Evolutionary conservation across 306 rosid species (phyloP), one percentile per base, ranked within the genome.

Genomic region (Ceratonia siliqua): DNA sequence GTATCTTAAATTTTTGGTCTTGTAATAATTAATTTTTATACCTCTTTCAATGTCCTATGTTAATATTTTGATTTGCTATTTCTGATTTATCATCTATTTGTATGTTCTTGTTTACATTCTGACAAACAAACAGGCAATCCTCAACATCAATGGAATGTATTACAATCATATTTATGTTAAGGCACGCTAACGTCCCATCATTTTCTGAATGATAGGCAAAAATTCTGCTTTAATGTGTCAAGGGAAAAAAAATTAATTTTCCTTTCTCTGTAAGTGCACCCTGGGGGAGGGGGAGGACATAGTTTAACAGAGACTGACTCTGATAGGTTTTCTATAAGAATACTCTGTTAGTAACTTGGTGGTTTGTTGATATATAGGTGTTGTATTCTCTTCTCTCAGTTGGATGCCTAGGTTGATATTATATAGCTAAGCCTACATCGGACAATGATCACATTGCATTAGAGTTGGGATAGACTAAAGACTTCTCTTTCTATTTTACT

Each of bases 381-480:
- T 20, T 73, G 17, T 38, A 14, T 68, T 53, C 56, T 22, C 52
- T 18, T 42, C 21, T 43, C 20, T 80, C 14, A 54, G 42, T 56
- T 53, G n/a, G 70, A 53, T 74, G 54, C 80, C 38, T 22, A 32
- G 32, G 63, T 41, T 56, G 52, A 67, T 61, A 7, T 58, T 70
- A 54, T 43, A 52, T 62, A 13, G 43, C 27, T 22, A 32, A 53
- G 25, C 25, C 30, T 58, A 45, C 73, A 61, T 39, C 13, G 9
- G n/a, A 12, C 61, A 39, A 30, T 28, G 62, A 67, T 13, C 8
- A 8, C 38, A 8, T 45, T 38, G 42, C 45, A 27, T 48, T 63
- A 12, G 21, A 45, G 36, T 70, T 58, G 36, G 27, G 56, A 24
- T 57, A 39, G 56, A 36, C 20, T 53, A 36, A 56, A 43, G 49